Conservation (phyloP, 2,329 filamentous ascomycete species). For the Exophiala calicioides region DNA sequence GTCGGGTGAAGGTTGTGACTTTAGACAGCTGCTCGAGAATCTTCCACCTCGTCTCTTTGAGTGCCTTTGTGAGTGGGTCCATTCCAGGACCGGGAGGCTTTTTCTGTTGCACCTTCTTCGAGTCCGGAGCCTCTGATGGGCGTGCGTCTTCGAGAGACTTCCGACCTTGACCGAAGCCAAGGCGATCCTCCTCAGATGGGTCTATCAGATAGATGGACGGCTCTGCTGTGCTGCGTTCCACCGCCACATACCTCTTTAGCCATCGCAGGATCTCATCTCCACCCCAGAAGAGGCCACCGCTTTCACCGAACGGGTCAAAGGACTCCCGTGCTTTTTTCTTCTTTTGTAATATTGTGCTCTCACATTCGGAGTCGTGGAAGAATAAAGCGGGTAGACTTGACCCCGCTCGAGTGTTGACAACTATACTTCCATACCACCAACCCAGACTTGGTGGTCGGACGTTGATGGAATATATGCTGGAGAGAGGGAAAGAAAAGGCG, state of each 20-base stretch:
- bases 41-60: constrained; percentile 95
- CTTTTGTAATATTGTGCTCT: constrained; percentile 91
- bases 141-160: constrained; percentile 51
- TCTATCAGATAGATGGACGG: constrained; percentile 90
- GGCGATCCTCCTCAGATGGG: constrained; percentile 78
- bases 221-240: constrained; percentile 83
- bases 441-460: constrained; percentile 89
- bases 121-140: constrained; percentile 39
- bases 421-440: constrained; percentile 97
- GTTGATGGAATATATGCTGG: constrained; percentile 84
- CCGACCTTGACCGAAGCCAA: constrained; percentile 67
- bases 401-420: constrained; percentile 87
- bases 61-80: constrained; percentile 89
- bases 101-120: constrained; percentile 46
- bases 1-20: constrained; percentile 90
- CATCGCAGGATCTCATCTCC: constrained; percentile 93
- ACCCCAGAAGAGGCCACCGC: constrained; percentile 92
- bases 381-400: constrained; percentile 95
- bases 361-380: constrained; percentile 96
- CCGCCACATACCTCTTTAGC: constrained; percentile 78
- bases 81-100: constrained; percentile 49
- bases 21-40: constrained; percentile 96
- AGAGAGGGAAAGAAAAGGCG: constrained; percentile 87
- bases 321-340: constrained; percentile 79
- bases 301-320: constrained; percentile 87